These are phyloP conservation scores for Laetiporus sulphureus DNA, from an alignment of 1,284 basidiomycete genomes.

Conservation along the genomic window DNA sequence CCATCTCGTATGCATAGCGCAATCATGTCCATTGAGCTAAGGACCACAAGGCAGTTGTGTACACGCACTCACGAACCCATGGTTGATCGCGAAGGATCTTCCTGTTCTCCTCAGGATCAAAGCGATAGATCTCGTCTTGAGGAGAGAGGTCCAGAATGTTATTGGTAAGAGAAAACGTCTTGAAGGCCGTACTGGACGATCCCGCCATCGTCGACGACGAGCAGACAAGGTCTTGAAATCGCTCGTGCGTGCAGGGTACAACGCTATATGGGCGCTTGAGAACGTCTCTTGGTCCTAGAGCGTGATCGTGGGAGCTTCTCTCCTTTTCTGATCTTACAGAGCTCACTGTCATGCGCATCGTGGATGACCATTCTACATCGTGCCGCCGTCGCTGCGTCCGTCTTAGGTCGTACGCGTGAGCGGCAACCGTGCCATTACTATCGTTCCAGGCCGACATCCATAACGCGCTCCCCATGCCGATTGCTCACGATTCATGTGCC, in stretches of 20 bases:
- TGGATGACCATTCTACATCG: not conserved
- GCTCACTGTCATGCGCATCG: not conserved
- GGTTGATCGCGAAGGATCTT: slow-evolving; percentile 68
- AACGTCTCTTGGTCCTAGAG: not conserved
- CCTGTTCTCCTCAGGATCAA: slow-evolving; percentile 69
- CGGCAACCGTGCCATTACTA: not conserved
- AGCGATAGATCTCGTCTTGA: slow-evolving; percentile 79
- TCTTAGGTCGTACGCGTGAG: not conserved
- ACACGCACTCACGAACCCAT: slow-evolving; percentile 84
- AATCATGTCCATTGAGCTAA: not conserved
- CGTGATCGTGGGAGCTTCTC: not conserved
- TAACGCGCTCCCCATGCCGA: not conserved
- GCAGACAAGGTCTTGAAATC: no score
- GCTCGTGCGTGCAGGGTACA: no score
- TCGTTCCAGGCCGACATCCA: not conserved
- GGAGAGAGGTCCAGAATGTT: slow-evolving; percentile 64
- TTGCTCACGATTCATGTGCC: not conserved
- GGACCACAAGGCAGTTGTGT: not conserved
- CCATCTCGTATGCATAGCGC: no score
- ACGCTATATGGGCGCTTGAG: not conserved
- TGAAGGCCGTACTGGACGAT: slow-evolving; percentile 49
- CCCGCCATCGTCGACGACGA: slow-evolving; percentile 8
- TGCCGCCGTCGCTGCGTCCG: not conserved
- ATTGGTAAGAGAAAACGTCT: slow-evolving; percentile 84
- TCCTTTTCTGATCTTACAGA: not conserved